These are phyloP conservation scores for Auricularia sp. DNA, from an alignment of 768 basidiomycete species.

Conservation along the genomic window DNA sequence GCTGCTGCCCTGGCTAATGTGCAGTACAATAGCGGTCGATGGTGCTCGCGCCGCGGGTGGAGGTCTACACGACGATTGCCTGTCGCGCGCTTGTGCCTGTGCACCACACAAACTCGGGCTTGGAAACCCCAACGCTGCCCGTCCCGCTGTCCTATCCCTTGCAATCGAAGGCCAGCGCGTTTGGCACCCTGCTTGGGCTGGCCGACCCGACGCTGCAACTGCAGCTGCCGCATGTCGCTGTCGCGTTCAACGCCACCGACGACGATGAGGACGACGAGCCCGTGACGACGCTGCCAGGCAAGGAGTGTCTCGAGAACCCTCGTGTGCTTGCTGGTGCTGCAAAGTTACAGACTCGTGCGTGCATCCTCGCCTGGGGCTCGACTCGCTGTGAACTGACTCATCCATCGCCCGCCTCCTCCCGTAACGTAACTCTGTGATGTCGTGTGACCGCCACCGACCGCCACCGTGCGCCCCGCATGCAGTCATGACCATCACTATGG, in stretches of 20 bases:
- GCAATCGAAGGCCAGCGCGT: constrained; percentile 1
- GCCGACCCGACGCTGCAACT: not conserved
- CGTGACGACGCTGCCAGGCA: constrained; percentile 26
- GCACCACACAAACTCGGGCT: not conserved
- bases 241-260: not conserved
- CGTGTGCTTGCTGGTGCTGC: constrained; percentile 61
- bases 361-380: not conserved
- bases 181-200: constrained; percentile 8
- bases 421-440: not conserved
- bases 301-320: constrained; percentile 35
- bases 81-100: constrained; percentile 26
- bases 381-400: not conserved
- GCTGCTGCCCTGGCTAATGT: not conserved
- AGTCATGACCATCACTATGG: constrained; percentile 64
- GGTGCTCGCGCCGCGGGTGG: constrained; percentile 67
- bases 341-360: constrained; percentile 51
- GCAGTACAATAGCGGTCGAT: constrained; percentile 50
- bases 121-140: constrained; percentile 6
- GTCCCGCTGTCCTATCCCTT: constrained; percentile 9
- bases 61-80: constrained; percentile 69
- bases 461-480: not conserved
- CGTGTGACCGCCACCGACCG: not conserved
- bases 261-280: constrained; percentile 22
- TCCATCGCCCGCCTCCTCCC: not conserved
- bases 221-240: not conserved